Base-by-base conservation (phyloP, 1,139 yeast species). In the Magnusiomyces sp. region DNA sequence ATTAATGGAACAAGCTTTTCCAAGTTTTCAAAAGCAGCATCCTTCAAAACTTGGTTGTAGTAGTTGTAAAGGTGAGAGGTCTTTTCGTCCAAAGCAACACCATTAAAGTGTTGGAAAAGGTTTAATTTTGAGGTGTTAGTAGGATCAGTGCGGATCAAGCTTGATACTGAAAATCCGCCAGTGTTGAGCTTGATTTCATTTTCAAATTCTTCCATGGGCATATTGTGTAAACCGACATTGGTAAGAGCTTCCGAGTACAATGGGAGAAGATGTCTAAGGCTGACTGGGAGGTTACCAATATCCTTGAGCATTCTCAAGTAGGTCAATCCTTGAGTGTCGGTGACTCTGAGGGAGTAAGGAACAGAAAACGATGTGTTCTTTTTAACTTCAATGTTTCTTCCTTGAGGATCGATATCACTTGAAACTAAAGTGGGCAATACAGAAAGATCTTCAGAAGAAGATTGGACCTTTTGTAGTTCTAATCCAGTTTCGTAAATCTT, bases 121-220 rank as follows among this genome's bases (percentile, higher is more conserved):
- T 60, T 29, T 70, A 68, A 14, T 58, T 50, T 45, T 57, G 51
- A 33, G 62, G 65, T 11, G 54, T 50, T 45, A 37, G 40, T 48
- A 27, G 53, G 61, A 38, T 20, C 48, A n/a, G 48, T 50, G 41
- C 2, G 90, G 86, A 47, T 81, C 74, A 2, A 72, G 16, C 81
- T 71, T 27, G 77, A 72, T 27, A 89, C 77, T 1, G 79, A 70
- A 17, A 92, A 67, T 0, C 97, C 97, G 20, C 98, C 98, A 0
- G 98, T 89, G 53, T 76, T 74, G 48, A 82, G 72, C 61, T 83
- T 87, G 56, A 94, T 89, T 49, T 80, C 80, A 55, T 92, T 89
- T 63, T 92, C 98, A 54, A 92, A 75, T 43, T 81, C 84, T 17
- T 89, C 85, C 75, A 87, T 86, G 1, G 83, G 66, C 51, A 83